Evolutionary conservation across 192 early-diverging fungal species (phyloP).

Genomic region (Physocladia obscura): DNA sequence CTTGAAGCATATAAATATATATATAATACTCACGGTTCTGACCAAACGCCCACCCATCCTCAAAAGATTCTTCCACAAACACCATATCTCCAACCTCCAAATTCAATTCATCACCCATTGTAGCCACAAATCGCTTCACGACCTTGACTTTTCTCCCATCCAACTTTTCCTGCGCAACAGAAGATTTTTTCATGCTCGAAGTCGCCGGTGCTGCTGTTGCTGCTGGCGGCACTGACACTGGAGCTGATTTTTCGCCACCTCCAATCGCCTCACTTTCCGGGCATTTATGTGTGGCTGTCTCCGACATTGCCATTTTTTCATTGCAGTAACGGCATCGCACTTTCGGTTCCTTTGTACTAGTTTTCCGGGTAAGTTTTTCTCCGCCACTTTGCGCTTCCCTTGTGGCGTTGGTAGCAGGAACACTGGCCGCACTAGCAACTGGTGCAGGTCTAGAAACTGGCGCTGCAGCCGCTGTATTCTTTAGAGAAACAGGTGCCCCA

Average conservation of each 20-base stretch:
- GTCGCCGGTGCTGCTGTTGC: background rate
- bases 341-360: too few relatives aligned
- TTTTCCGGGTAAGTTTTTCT: too few relatives aligned
- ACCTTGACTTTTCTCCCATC: slow-evolving; percentile 24
- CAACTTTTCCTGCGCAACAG: background rate
- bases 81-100: slow-evolving; percentile 73
- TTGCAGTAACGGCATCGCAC: slow-evolving; percentile 24
- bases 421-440: background rate
- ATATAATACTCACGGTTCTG: slow-evolving; percentile 61
- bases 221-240: background rate
- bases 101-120: slow-evolving; percentile 75
- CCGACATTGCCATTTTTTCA: slow-evolving; percentile 25
- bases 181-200: background rate
- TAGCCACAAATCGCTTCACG: slow-evolving; percentile 23
- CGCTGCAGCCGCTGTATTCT: background rate
- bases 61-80: slow-evolving; percentile 71
- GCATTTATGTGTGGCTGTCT: slow-evolving; percentile 15
- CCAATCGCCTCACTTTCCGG: background rate
- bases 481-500: background rate
- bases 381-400: too few relatives aligned
- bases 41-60: slow-evolving; percentile 86
- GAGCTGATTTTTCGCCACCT: background rate
- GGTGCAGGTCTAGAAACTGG: background rate
- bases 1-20: background rate
- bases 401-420: background rate